Evolutionary conservation across 2,329 filamentous ascomycete species (phyloP).

Genomic region (Fusarium sp.): DNA sequence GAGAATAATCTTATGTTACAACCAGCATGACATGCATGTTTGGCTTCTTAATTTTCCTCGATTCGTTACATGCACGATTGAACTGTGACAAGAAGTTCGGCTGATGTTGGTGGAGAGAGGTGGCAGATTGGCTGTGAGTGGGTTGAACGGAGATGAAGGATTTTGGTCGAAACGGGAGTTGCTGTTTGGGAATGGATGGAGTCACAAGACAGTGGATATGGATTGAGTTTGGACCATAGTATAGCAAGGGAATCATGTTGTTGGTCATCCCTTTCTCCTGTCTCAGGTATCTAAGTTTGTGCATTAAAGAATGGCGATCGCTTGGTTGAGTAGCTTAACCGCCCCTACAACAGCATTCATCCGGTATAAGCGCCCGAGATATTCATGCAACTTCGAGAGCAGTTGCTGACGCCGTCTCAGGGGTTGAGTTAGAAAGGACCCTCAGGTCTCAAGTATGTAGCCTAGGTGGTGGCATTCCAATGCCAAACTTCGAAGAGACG

Average conservation of each 20-base stretch:
- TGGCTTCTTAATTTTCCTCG: slow-evolving; percentile 20
- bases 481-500: background rate
- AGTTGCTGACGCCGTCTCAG: slow-evolving; percentile 15
- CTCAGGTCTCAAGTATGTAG: slow-evolving; percentile 15
- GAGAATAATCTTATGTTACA: slow-evolving; percentile 51
- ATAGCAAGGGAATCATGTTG: background rate
- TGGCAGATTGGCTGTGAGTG: background rate
- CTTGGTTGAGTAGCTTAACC: background rate
- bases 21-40: slow-evolving; percentile 48
- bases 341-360: background rate
- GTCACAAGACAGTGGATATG: slow-evolving; percentile 9
- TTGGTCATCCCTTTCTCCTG: slow-evolving; percentile 5
- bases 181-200: slow-evolving; percentile 8
- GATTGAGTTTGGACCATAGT: background rate
- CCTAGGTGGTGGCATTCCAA: slow-evolving; percentile 7
- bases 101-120: background rate
- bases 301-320: slow-evolving; percentile 18
- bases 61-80: slow-evolving; percentile 5
- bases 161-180: slow-evolving; percentile 11
- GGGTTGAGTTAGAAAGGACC: slow-evolving; percentile 7
- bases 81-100: slow-evolving; percentile 9
- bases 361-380: slow-evolving; percentile 8
- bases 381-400: slow-evolving; percentile 17
- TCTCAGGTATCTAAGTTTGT: slow-evolving; percentile 32
- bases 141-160: background rate